These are phyloP conservation scores for Lasiodiplodia gonubiensis DNA, from an alignment of 2,329 filamentous ascomycete genomes.

Conservation along the genomic window DNA sequence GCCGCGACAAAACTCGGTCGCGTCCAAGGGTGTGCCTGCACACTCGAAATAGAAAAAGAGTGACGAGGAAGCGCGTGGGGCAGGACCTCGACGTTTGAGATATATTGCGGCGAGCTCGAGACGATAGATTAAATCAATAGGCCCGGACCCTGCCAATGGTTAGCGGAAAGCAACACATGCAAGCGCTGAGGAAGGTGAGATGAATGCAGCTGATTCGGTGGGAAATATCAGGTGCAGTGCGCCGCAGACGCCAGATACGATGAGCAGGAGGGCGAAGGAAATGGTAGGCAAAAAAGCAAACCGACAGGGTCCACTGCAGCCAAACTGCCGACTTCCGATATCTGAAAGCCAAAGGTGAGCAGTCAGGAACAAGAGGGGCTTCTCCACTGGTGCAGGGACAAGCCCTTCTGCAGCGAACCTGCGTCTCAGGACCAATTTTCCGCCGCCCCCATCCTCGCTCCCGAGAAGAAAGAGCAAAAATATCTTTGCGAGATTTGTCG, in stretches of 20 bases:
- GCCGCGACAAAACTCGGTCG: not conserved
- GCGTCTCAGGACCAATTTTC: conserved; percentile 7
- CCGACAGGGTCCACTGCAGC: conserved; percentile 6
- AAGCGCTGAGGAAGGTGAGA: conserved; percentile 1
- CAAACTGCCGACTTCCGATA: conserved; percentile 2
- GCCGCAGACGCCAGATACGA: not conserved
- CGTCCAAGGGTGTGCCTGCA: not conserved
- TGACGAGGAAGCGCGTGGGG: not conserved
- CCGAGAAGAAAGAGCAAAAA: conserved; percentile 6
- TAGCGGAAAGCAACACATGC: conserved; percentile 11
- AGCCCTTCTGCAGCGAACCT: conserved; percentile 16
- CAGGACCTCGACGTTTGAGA: conserved; percentile 1
- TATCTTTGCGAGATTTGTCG: not conserved
- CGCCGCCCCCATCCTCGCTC: not conserved
- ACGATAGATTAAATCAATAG: not conserved
- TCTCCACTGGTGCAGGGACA: conserved; percentile 13
- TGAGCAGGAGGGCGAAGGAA: not conserved
- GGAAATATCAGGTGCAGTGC: not conserved
- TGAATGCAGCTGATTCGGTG: not conserved
- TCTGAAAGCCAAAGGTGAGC: not conserved
- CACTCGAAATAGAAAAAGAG: conserved; percentile 12
- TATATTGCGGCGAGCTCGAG: conserved; percentile 10
- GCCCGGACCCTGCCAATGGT: conserved; percentile 12
- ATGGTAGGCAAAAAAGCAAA: conserved; percentile 3
- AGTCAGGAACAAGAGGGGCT: not conserved